phyloP scores from a whole-genome alignment of 2,329 filamentous ascomycete genomes.

The Alternaria hordeiaustralica region DNA sequence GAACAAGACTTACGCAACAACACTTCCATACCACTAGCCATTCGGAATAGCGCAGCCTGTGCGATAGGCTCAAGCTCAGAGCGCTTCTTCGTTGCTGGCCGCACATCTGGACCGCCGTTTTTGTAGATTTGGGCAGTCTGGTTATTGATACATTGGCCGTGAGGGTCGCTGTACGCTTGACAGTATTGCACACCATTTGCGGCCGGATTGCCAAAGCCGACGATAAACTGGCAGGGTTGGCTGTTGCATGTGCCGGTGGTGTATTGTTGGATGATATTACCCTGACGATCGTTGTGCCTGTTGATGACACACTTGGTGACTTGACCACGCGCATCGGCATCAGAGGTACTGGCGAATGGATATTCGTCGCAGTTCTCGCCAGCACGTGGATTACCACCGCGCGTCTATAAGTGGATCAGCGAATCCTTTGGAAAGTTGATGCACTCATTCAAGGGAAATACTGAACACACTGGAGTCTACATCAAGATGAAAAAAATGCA shows the following conservation, averaged over 20 bases:
- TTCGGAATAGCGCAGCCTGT: not conserved
- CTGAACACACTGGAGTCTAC: not conserved
- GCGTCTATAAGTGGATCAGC: not conserved
- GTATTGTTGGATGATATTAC: not conserved
- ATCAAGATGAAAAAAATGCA: not conserved
- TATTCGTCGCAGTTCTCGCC: not conserved
- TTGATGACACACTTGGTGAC: not conserved
- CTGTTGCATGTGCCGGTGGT: not conserved
- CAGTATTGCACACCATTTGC: not conserved
- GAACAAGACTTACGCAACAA: not conserved
- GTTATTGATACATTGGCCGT: not conserved
- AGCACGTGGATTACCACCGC: not conserved
- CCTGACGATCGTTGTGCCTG: not conserved
- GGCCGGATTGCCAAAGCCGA: not conserved
- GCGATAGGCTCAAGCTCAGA: not conserved
- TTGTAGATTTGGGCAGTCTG: not conserved
- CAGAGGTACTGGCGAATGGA: not conserved
- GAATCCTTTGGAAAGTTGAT: not conserved
- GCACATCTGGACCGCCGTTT: not conserved
- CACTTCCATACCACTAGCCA: not conserved
- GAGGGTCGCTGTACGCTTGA: not conserved
- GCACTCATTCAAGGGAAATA: not conserved
- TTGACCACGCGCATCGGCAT: not conserved
- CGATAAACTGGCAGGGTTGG: not conserved
- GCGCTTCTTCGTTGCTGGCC: not conserved